These are phyloP conservation scores for Lactarius vividus DNA, from an alignment of 768 basidiomycete genomes.

Conservation along the genomic window DNA sequence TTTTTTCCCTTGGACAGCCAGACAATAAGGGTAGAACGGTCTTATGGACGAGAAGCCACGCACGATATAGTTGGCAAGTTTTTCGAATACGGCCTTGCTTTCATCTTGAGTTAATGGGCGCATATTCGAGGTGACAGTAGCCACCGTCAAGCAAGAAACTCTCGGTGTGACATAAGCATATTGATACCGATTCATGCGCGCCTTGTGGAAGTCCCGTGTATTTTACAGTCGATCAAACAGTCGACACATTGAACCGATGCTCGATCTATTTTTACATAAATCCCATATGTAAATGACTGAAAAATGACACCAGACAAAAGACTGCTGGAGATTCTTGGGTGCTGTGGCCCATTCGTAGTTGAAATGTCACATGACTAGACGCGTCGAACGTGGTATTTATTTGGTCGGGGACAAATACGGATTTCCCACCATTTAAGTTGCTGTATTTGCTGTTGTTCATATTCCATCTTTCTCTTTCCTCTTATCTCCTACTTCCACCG, in stretches of 20 bases:
- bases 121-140: conserved; percentile 45
- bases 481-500: conserved; percentile 3
- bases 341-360: background rate
- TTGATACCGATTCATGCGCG: too few relatives aligned
- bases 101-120: conserved; percentile 96
- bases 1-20: conserved; percentile 75
- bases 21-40: background rate
- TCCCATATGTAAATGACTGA: too few relatives aligned
- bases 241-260: too few relatives aligned
- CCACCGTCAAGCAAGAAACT: background rate
- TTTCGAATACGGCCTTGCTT: conserved; percentile 93
- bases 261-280: too few relatives aligned
- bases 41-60: conserved; percentile 28
- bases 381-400: conserved; percentile 14
- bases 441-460: background rate
- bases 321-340: too few relatives aligned
- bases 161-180: background rate
- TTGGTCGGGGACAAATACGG: conserved; percentile 24
- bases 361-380: conserved; percentile 17
- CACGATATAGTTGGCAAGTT: conserved; percentile 96
- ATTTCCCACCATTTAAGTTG: conserved; percentile 9
- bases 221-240: too few relatives aligned
- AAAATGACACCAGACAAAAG: too few relatives aligned
- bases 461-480: conserved; percentile 20
- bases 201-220: too few relatives aligned